Percentiles rank a stretch among this genome's conserved stretches.
Conservation (phyloP, 371 early-diverging fungal genomes). For the Lichtheimia ornata region DNA sequence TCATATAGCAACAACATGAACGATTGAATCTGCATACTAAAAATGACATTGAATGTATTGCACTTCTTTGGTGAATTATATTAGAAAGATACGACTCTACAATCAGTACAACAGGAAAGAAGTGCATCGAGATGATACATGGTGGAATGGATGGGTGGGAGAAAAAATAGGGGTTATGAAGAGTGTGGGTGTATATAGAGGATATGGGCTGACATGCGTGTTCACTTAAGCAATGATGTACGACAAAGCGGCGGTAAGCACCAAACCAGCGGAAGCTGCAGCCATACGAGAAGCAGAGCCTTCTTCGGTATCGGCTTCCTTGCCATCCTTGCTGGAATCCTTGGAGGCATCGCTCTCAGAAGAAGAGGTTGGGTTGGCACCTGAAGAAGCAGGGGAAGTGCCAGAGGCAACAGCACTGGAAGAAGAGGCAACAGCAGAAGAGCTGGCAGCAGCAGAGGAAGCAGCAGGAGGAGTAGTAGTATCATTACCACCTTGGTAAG, state of each 20-base stretch:
- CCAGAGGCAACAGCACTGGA: conserved; percentile 6
- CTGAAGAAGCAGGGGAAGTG: neutral
- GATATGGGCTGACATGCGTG: too few relatives aligned
- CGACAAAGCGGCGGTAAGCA: neutral
- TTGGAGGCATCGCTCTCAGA: neutral
- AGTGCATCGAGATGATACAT: too few relatives aligned
- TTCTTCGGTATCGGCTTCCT: neutral
- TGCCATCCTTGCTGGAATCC: neutral
- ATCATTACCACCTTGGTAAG: conserved; percentile 34
- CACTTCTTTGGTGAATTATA: too few relatives aligned
- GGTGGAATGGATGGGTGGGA: too few relatives aligned
- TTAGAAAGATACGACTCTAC: too few relatives aligned
- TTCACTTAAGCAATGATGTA: neutral
- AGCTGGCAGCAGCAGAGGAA: conserved; percentile 16
- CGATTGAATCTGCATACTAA: too few relatives aligned
- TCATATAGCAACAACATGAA: too few relatives aligned
- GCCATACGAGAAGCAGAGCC: neutral
- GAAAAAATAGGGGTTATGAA: too few relatives aligned
- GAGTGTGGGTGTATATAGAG: too few relatives aligned
- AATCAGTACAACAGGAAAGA: too few relatives aligned
- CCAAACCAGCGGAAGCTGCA: neutral
- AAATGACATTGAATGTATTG: too few relatives aligned
- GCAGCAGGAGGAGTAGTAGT: conserved; percentile 13
- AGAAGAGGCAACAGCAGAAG: conserved; percentile 13
- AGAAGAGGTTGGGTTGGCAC: neutral